A percentile compares a stretch with the other conserved stretches of the same genome.
phyloP scores from a whole-genome alignment of 2,329 filamentous ascomycete genomes.

The Aureobasidium sp. region DNA sequence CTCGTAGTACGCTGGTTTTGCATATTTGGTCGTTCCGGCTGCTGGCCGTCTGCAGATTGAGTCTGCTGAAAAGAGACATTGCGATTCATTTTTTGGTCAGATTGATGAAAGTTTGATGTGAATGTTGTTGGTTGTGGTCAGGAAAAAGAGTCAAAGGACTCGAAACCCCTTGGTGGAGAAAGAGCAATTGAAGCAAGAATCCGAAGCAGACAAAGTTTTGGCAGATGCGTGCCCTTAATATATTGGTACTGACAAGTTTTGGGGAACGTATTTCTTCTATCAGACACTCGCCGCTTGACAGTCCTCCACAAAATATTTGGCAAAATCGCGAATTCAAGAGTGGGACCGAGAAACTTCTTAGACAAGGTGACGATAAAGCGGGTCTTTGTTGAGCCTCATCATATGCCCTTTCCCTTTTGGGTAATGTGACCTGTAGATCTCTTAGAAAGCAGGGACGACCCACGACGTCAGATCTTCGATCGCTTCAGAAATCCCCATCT shows the following conservation, averaged over 20 bases:
- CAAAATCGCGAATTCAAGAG: constrained; percentile 6
- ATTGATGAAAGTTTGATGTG: neutral
- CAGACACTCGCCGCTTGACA: neutral
- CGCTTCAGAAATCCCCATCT: neutral
- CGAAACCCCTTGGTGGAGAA: neutral
- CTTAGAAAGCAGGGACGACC: neutral
- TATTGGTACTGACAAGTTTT: neutral
- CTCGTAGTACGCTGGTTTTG: neutral
- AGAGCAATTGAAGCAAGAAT: neutral
- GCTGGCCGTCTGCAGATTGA: neutral
- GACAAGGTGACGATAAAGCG: constrained; percentile 8
- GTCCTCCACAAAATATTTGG: neutral
- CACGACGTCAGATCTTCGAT: constrained; percentile 6
- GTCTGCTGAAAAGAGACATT: neutral
- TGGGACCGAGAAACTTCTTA: constrained; percentile 9
- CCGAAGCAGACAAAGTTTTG: neutral
- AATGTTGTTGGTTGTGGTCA: neutral
- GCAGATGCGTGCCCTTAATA: neutral
- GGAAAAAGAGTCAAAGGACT: neutral
- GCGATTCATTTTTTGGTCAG: neutral
- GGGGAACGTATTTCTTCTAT: neutral
- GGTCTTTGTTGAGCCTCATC: constrained; percentile 11
- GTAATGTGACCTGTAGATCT: neutral
- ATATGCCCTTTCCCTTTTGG: neutral
- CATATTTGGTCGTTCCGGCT: neutral